Percentiles rank a stretch among this genome's conserved stretches.
These are phyloP conservation scores for Penicillium sp. DNA, from an alignment of 2,329 filamentous ascomycete species.

Conservation along the genomic window DNA sequence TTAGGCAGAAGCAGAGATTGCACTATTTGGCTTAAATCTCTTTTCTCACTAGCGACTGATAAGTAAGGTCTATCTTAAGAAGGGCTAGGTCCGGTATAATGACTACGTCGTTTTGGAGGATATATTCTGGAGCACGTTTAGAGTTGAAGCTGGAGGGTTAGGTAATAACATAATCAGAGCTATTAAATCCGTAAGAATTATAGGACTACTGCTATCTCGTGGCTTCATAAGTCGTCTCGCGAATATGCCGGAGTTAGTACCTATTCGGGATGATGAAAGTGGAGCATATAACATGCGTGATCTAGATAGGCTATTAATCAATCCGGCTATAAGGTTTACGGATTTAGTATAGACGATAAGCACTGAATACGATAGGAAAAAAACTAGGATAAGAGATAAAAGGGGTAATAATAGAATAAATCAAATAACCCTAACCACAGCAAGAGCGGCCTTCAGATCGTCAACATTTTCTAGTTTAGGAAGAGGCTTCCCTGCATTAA, in stretches of 20 bases:
- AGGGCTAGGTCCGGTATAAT: slow-evolving; percentile 29
- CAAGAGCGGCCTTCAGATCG: too few species aligned
- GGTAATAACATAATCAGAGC: not conserved
- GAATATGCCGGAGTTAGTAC: too few species aligned
- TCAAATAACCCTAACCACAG: too few species aligned
- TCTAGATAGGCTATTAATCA: slow-evolving; percentile 47
- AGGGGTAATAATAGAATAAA: too few species aligned
- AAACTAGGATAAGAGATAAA: not conserved
- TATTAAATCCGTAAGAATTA: slow-evolving; percentile 17
- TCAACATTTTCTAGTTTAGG: too few species aligned
- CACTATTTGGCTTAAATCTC: slow-evolving; percentile 50
- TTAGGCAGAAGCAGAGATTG: slow-evolving; percentile 51
- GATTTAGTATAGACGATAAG: slow-evolving; percentile 14
- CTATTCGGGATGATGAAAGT: too few species aligned
- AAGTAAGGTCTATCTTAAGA: slow-evolving; percentile 43
- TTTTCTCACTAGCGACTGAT: slow-evolving; percentile 44
- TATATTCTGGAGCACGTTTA: not conserved
- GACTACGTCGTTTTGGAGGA: not conserved
- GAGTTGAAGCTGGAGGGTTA: not conserved
- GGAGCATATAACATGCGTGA: slow-evolving; percentile 46
- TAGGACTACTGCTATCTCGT: slow-evolving; percentile 43
- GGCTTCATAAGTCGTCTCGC: too few species aligned
- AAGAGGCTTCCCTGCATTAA: slow-evolving; percentile 22
- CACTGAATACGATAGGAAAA: not conserved
- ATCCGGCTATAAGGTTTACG: slow-evolving; percentile 39